Conservation (phyloP, 495 filamentous ascomycete species). For the Lepraria neglecta region DNA sequence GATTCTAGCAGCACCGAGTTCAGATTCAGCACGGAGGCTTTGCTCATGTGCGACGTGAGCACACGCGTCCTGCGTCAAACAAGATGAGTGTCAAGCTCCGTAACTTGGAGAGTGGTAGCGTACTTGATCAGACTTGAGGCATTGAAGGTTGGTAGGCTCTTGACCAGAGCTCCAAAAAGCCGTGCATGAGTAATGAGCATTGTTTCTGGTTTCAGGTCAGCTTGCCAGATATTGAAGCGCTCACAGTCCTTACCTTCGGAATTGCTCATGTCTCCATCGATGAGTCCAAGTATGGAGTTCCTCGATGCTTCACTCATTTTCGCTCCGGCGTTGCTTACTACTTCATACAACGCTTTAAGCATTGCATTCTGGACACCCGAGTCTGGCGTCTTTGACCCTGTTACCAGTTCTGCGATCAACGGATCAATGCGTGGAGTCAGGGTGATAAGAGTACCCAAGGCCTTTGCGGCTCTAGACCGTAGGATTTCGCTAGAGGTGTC, state of each 20-base stretch:
- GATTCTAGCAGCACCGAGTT: conserved; percentile 84
- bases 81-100: conserved; percentile 1
- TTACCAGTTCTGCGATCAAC: conserved; percentile 75
- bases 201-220: conserved; percentile 40
- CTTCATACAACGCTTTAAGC: conserved; percentile 94
- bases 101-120: conserved; percentile 16
- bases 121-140: conserved; percentile 67
- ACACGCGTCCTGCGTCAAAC: conserved; percentile 54
- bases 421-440: conserved; percentile 94
- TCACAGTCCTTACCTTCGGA: conserved; percentile 47
- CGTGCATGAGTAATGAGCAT: conserved; percentile 86
- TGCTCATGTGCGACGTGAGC: conserved; percentile 62
- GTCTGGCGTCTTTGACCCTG: conserved; percentile 86
- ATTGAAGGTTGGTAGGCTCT: conserved; percentile 62
- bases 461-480: conserved; percentile 85
- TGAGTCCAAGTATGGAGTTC: conserved; percentile 70
- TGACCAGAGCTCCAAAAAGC: conserved; percentile 81
- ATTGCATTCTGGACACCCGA: conserved; percentile 88
- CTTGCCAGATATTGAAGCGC: conserved; percentile 2
- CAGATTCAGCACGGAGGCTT: conserved; percentile 67
- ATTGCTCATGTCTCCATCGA: conserved; percentile 76
- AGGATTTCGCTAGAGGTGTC: conserved; percentile 87
- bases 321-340: conserved; percentile 83
- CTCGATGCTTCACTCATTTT: conserved; percentile 93
- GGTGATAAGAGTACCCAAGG: conserved; percentile 90